These are phyloP conservation scores for Pichia sp. DNA, from an alignment of 1,139 yeast species.

Conservation along the genomic window DNA sequence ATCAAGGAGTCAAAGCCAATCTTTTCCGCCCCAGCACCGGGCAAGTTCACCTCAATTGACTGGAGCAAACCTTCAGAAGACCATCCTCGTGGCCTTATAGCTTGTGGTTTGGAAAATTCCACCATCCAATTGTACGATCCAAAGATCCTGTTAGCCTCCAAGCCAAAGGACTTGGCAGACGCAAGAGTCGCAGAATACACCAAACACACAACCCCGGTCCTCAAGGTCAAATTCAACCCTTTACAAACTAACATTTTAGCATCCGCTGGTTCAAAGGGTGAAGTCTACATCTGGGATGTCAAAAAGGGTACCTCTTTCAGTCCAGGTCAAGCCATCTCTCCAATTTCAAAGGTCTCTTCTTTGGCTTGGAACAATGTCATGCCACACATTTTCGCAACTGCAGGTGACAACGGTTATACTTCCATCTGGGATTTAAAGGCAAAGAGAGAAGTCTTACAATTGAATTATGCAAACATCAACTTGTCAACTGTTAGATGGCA, in stretches of 20 bases:
- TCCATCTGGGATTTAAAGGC: constrained; percentile 94
- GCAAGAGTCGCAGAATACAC: constrained; percentile 49
- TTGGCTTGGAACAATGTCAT: constrained; percentile 90
- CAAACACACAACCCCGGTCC: constrained; percentile 71
- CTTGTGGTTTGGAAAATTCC: constrained; percentile 90
- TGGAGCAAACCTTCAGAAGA: constrained; percentile 67
- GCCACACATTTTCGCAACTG: constrained; percentile 86
- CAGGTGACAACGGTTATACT: constrained; percentile 79
- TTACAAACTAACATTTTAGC: constrained; percentile 71
- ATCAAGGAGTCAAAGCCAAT: constrained; percentile 48
- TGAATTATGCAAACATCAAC: constrained; percentile 64
- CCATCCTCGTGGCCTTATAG: constrained; percentile 61
- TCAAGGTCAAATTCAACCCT: constrained; percentile 76
- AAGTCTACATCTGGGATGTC: constrained; percentile 88
- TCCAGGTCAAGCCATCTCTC: constrained; percentile 80
- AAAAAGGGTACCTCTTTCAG: constrained; percentile 59
- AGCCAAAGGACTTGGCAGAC: constrained; percentile 33
- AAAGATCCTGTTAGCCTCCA: constrained; percentile 37
- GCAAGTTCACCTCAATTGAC: constrained; percentile 75
- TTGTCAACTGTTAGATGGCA: constrained; percentile 63
- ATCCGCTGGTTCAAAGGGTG: constrained; percentile 86
- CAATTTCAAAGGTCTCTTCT: constrained; percentile 77
- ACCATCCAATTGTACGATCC: constrained; percentile 75
- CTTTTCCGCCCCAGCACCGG: constrained; percentile 50
- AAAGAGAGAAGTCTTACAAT: constrained; percentile 83